These are phyloP conservation scores for Andrographis paniculata DNA, from an alignment of 305 asterid species.

Conservation along the genomic window DNA sequence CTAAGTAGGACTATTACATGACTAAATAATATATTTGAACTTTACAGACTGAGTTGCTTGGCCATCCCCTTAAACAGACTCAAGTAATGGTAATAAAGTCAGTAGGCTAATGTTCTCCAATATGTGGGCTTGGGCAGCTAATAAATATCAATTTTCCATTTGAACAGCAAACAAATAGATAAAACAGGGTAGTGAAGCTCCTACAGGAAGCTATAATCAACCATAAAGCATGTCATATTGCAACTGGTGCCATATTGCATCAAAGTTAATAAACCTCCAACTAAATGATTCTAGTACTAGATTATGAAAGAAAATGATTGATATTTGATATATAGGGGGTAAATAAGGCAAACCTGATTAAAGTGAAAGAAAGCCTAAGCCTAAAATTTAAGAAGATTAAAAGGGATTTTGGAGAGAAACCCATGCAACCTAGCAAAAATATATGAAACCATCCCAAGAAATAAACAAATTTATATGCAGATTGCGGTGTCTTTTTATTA, in stretches of 20 bases:
- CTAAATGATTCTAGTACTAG: neutral
- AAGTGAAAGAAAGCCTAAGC: too few relatives aligned
- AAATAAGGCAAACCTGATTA: too few relatives aligned
- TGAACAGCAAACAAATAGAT: neutral
- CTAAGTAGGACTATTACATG: too few relatives aligned
- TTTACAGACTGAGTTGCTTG: too few relatives aligned
- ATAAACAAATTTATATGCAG: neutral
- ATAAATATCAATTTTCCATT: neutral
- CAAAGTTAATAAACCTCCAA: neutral
- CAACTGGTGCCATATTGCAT: too few relatives aligned
- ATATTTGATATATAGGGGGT: too few relatives aligned
- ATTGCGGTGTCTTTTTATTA: neutral
- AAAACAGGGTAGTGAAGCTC: neutral
- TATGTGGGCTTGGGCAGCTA: neutral
- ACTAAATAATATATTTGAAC: too few relatives aligned
- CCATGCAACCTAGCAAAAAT: too few relatives aligned
- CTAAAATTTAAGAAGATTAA: neutral
- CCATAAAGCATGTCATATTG: constrained; percentile 1
- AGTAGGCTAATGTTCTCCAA: neutral
- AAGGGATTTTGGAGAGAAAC: neutral
- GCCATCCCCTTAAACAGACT: too few relatives aligned
- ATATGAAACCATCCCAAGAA: neutral
- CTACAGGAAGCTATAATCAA: constrained; percentile 6
- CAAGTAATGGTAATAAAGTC: neutral
- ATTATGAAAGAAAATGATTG: too few relatives aligned